A percentile compares a stretch with the other conserved stretches of the same genome.
These are phyloP conservation scores for Hibiscus syriacus DNA, from an alignment of 345 rosid genomes.

Conservation along the genomic window DNA sequence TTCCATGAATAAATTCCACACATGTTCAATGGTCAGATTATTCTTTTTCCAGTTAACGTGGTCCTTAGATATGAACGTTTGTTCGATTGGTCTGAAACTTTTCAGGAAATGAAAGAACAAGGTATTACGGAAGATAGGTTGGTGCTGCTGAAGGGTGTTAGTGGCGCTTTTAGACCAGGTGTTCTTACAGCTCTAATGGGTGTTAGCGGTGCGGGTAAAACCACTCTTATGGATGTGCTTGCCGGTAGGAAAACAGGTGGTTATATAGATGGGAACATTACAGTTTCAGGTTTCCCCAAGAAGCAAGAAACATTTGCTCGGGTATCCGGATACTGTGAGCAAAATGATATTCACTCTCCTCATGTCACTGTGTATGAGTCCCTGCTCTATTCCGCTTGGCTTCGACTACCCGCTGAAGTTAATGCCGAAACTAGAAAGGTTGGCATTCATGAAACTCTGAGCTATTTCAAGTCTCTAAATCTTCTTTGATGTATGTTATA, in stretches of 20 bases:
- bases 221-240: constrained; percentile 80
- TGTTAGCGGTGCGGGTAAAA: constrained; percentile 80
- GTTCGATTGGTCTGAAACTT: constrained; percentile 6
- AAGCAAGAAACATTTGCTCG: constrained; percentile 82
- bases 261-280: constrained; percentile 56
- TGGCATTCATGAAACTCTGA: not conserved
- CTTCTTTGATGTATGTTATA: not conserved
- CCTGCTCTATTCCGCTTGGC: constrained; percentile 71
- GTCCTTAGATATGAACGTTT: not conserved
- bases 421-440: constrained; percentile 52
- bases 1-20: not conserved
- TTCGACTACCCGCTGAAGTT: constrained; percentile 47
- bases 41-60: not conserved
- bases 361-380: constrained; percentile 72
- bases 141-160: constrained; percentile 62
- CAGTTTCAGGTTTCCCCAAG: constrained; percentile 66
- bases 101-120: constrained; percentile 52
- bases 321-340: constrained; percentile 72
- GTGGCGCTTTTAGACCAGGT: constrained; percentile 79
- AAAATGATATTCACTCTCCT: constrained; percentile 75
- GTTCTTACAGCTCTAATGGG: constrained; percentile 82
- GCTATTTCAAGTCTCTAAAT: not conserved
- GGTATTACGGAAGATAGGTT: constrained; percentile 52
- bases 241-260: constrained; percentile 90
- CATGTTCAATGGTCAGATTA: not conserved